These are phyloP conservation scores for Quercus tomentella DNA, from an alignment of 331 rosid species.

Conservation along the genomic window DNA sequence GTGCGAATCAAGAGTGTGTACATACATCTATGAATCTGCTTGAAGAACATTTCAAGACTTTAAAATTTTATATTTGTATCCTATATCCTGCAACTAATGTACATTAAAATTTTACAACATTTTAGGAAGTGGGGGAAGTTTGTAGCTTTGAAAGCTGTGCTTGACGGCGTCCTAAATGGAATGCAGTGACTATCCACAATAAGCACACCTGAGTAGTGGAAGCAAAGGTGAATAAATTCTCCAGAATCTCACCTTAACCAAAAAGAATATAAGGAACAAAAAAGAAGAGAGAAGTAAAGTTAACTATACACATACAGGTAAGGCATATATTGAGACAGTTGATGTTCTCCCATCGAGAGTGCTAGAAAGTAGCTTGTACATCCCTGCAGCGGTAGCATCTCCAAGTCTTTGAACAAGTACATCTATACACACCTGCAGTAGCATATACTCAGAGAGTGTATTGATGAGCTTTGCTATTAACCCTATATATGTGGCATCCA, in stretches of 20 bases:
- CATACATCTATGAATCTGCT: not conserved
- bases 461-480: not conserved
- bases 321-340: slow-evolving; percentile 61
- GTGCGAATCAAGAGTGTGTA: not conserved
- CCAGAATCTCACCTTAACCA: not conserved
- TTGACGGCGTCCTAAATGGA: slow-evolving; percentile 79
- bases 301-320: slow-evolving; percentile 61
- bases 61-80: not conserved
- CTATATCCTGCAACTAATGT: not conserved
- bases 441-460: slow-evolving; percentile 7
- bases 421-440: slow-evolving; percentile 82
- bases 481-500: not conserved
- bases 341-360: slow-evolving; percentile 61
- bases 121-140: slow-evolving; percentile 25
- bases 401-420: slow-evolving; percentile 94
- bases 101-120: not conserved
- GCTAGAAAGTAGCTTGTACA: slow-evolving; percentile 76
- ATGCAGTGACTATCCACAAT: slow-evolving; percentile 71
- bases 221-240: not conserved
- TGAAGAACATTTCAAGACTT: not conserved
- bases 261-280: not conserved
- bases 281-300: not conserved
- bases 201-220: slow-evolving; percentile 60
- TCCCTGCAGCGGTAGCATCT: slow-evolving; percentile 97
- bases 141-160: slow-evolving; percentile 53